Evolutionary conservation across 2,329 filamentous ascomycete species (phyloP).

Genomic region (Penicillium freii): DNA sequence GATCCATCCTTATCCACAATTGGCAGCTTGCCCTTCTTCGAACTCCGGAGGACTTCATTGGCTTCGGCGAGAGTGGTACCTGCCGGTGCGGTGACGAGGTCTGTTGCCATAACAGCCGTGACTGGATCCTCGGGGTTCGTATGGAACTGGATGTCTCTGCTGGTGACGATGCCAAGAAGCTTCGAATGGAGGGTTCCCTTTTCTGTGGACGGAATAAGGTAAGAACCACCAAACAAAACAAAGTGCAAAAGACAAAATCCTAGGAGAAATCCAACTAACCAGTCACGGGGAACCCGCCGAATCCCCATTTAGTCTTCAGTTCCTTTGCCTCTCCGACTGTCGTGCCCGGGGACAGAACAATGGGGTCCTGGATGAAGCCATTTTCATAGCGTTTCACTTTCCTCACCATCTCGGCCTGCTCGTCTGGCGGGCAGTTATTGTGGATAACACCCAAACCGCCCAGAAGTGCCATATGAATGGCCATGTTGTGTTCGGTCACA

Average conservation of each 20-base stretch:
- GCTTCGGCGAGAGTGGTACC: constrained; percentile 84
- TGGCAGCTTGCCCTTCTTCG: constrained; percentile 97
- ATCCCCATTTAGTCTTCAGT: constrained; percentile 96
- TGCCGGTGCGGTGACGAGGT: constrained; percentile 81
- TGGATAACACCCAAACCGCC: constrained; percentile 77
- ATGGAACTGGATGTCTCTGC: constrained; percentile 97
- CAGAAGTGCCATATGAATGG: constrained; percentile 73
- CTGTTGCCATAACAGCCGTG: constrained; percentile 89
- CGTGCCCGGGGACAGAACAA: constrained; percentile 82
- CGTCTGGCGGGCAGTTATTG: constrained; percentile 98
- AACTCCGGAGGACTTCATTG: constrained; percentile 88
- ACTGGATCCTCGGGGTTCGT: constrained; percentile 69
- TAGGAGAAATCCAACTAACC: constrained; percentile 62
- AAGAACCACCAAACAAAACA: not conserved
- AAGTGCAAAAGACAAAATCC: not conserved
- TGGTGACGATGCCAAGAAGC: constrained; percentile 95
- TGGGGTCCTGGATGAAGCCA: constrained; percentile 94
- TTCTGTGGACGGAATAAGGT: constrained; percentile 55
- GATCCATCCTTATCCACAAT: constrained; percentile 83
- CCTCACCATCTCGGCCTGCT: constrained; percentile 96
- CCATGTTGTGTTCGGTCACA: constrained; percentile 99
- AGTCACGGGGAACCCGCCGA: constrained; percentile 96
- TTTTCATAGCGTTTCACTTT: constrained; percentile 99
- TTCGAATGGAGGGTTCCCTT: constrained; percentile 90
- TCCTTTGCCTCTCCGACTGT: constrained; percentile 88